Evolutionary conservation across 192 early-diverging fungal genomes (phyloP).

Genomic region (Coemansia umbellata): DNA sequence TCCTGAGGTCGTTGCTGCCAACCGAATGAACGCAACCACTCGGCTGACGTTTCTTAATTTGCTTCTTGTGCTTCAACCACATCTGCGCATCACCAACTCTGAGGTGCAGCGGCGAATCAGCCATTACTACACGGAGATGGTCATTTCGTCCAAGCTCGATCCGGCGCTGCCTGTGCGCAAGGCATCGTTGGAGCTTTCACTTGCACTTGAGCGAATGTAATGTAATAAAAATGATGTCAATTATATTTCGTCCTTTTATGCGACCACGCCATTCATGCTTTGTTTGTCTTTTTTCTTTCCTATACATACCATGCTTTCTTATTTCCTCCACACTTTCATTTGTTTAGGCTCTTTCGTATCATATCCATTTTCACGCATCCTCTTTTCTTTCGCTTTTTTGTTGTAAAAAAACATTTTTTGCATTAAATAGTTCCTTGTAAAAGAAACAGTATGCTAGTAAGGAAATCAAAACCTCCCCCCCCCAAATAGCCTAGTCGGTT

Average conservation of each 20-base stretch:
- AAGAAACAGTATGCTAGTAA: not conserved
- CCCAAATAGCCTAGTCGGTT: slow-evolving; percentile 8
- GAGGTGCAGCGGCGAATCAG: slow-evolving; percentile 35
- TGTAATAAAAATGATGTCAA: not conserved
- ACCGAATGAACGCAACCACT: slow-evolving; percentile 48
- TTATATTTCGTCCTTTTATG: not conserved
- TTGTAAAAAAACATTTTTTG: no score
- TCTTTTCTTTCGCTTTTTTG: not conserved
- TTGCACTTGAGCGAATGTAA: slow-evolving; percentile 38
- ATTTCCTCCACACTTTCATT: no score
- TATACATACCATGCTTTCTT: not conserved
- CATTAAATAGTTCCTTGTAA: not conserved
- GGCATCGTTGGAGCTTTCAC: slow-evolving; percentile 44
- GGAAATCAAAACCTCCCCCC: not conserved
- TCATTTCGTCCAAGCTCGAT: slow-evolving; percentile 39
- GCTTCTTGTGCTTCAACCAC: slow-evolving; percentile 36
- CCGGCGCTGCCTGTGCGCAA: slow-evolving; percentile 48
- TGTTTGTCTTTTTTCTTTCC: not conserved
- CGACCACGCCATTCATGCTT: not conserved
- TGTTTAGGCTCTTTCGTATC: no score
- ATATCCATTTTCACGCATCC: no score
- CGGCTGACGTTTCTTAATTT: slow-evolving; percentile 49
- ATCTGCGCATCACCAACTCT: slow-evolving; percentile 15
- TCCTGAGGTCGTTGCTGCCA: slow-evolving; percentile 46
- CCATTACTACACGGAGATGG: slow-evolving; percentile 46